Evolutionary conservation across 179 eudicot genomes (phyloP), one percentile per base, ranked within the genome.

Genomic region (Silene vulgaris): DNA sequence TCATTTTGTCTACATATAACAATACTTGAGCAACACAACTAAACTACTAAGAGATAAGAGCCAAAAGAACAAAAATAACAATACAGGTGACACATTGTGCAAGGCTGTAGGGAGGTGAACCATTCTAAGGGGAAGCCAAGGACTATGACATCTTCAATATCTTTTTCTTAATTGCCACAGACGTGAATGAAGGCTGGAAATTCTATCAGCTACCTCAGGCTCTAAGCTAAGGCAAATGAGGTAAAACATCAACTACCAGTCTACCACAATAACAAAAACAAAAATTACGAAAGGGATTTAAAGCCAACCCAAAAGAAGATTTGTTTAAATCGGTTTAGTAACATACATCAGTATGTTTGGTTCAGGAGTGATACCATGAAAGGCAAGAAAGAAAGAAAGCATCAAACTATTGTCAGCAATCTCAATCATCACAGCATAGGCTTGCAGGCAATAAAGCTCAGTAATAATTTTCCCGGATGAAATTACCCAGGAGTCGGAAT

Each of bases 281-380:
- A 8, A 19, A n/a, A 45, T 11, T 48, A 48, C 30, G 13, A 17
- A 29, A 64, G 59, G 17, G 21, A 16, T 29, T 23, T 2, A 26
- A n/a, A 48, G 28, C 35, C 69, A 37, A 74, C 4, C 16, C 59
- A 52, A 52, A 8, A 14, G 59, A 52, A 52, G 59, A 13, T 14
- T 52, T 52, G 59, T 52, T 52, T 50, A 52, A 13, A 52, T 72
- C 20, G 57, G 59, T 52, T 23, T 13, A 65, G 65, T 64, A 50
- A 30, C 67, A 72, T 8, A 16, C 17, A 52, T 37, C 54, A 40
- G 40, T 6, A 20, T 62, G 52, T 20, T n/a, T 45, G 5, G 5
- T 16, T 19, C 28, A 21, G 21, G 56, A 40, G 8, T 8, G 57
- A 12, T 52, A 52, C 14, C 16, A 52, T 52, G 59, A 52, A 52